Conservation (phyloP, 176 grass and related monocot species). For the Avena eriantha region DNA sequence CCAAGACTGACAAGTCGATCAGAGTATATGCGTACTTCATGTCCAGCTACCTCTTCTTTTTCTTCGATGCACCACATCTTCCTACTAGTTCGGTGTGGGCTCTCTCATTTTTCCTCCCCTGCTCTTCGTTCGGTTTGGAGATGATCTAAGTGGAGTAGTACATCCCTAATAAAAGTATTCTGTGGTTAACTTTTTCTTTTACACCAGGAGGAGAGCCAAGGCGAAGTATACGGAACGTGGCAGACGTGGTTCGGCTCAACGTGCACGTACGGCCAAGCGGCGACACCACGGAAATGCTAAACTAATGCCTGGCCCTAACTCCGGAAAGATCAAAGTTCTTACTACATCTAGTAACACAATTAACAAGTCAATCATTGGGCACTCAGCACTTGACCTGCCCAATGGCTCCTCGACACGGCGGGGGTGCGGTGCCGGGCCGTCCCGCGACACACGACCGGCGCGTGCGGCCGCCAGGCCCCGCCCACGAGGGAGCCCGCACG, state of each 20-base stretch:
- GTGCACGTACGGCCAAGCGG: neutral
- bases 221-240: too few relatives aligned
- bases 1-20: neutral
- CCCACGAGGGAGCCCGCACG: conserved; percentile 5
- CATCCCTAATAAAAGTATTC: too few relatives aligned
- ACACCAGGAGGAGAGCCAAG: too few relatives aligned
- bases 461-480: conserved; percentile 36
- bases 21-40: conserved; percentile 44
- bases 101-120: too few relatives aligned
- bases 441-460: conserved; percentile 34
- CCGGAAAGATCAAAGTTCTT: neutral
- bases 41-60: neutral
- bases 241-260: too few relatives aligned
- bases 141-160: too few relatives aligned
- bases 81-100: neutral
- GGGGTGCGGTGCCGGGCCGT: neutral
- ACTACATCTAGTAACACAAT: too few relatives aligned
- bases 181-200: too few relatives aligned
- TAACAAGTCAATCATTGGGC: neutral
- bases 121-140: neutral
- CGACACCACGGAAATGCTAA: neutral
- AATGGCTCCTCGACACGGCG: conserved; percentile 15
- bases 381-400: neutral
- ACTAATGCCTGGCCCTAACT: neutral
- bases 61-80: neutral